Conservation (phyloP, 2,329 filamentous ascomycete genomes). For the Lecanicillium sp. region DNA sequence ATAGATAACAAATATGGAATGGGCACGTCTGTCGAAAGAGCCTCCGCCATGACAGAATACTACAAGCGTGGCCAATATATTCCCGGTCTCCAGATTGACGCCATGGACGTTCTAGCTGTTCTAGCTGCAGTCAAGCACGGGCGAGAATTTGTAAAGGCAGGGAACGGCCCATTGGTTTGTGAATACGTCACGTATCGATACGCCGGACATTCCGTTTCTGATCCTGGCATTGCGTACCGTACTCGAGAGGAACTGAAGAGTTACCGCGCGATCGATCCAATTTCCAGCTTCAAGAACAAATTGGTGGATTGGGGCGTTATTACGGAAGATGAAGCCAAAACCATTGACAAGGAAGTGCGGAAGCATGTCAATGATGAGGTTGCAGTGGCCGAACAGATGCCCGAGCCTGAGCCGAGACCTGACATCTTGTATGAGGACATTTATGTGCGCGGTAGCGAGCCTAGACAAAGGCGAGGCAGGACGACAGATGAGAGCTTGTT, state of each 20-base stretch:
- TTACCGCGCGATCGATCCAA: constrained; percentile 97
- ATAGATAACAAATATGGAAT: constrained; percentile 99
- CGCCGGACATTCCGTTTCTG: constrained; percentile 99
- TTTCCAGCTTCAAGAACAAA: constrained; percentile 96
- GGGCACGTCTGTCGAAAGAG: constrained; percentile 91
- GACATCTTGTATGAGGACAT: too few species aligned
- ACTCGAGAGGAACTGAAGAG: constrained; percentile 99
- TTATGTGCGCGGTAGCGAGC: too few species aligned
- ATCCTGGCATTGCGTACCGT: constrained; percentile 97
- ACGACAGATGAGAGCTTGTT: too few species aligned
- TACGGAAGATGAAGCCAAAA: constrained; percentile 91
- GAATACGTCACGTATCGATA: constrained; percentile 99
- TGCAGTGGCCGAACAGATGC: constrained; percentile 81
- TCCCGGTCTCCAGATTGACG: constrained; percentile 97
- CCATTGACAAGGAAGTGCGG: constrained; percentile 90
- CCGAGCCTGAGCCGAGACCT: constrained; percentile 50
- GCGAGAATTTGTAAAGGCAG: constrained; percentile 74
- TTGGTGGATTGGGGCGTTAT: constrained; percentile 90
- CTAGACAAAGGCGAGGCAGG: too few species aligned
- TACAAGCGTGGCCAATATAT: constrained; percentile 99
- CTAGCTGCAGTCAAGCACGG: constrained; percentile 92
- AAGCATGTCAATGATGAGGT: constrained; percentile 82
- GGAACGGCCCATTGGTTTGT: constrained; percentile 88
- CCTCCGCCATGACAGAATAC: constrained; percentile 95
- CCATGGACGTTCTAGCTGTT: constrained; percentile 97